A percentile compares a stretch with the other conserved stretches of the same genome.
phyloP scores from a whole-genome alignment of 257 asterid species.

The Apocynum venetum region DNA sequence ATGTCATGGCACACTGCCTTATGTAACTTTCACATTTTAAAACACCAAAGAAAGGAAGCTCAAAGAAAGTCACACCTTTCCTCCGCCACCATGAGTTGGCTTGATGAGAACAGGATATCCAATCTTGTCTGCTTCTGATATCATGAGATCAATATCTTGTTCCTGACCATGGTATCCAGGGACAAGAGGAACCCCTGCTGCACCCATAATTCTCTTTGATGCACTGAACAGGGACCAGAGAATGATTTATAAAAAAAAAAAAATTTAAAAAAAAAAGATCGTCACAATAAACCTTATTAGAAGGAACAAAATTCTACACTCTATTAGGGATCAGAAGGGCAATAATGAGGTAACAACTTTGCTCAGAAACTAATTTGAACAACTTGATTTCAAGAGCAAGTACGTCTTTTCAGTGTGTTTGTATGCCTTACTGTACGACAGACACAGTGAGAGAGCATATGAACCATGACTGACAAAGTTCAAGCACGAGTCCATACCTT shows the following conservation, averaged over 20 bases:
- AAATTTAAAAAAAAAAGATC: neutral
- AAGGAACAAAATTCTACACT: neutral
- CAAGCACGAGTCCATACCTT: conserved; percentile 43
- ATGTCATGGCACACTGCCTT: neutral
- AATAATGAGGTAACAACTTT: neutral
- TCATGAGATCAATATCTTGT: conserved; percentile 88
- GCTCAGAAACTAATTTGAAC: neutral
- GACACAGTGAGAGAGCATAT: neutral
- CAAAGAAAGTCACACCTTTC: conserved; percentile 54
- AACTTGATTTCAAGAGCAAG: neutral
- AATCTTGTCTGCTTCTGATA: conserved; percentile 83
- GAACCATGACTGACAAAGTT: neutral
- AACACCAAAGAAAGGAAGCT: conserved; percentile 7
- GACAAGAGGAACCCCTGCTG: conserved; percentile 99
- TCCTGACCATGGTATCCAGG: conserved; percentile 96
- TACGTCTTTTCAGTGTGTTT: neutral
- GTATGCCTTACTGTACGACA: too few species aligned
- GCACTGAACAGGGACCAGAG: conserved; percentile 52
- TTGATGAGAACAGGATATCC: conserved; percentile 95
- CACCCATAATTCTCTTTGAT: conserved; percentile 98
- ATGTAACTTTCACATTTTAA: neutral
- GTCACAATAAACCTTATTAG: neutral
- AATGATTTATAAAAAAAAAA: neutral
- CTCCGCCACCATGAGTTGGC: conserved; percentile 99
- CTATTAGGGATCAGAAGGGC: neutral